These are phyloP conservation scores for Rugonectria rugulosa DNA, from an alignment of 2,329 filamentous ascomycete genomes.

Conservation along the genomic window DNA sequence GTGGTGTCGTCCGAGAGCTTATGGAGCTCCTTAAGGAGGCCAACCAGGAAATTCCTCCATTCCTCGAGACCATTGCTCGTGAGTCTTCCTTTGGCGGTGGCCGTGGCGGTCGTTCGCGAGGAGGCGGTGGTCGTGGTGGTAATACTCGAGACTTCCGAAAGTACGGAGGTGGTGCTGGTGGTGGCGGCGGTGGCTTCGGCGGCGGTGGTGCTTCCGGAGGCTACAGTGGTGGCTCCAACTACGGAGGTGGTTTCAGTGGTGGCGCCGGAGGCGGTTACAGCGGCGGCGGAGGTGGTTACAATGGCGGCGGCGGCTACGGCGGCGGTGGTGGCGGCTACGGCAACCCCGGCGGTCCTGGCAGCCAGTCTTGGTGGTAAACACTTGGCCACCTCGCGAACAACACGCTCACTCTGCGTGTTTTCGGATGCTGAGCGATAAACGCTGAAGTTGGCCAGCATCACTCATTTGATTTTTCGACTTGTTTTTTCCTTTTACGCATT, in stretches of 20 bases:
- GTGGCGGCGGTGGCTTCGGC: conserved; percentile 52
- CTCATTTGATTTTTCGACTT: conserved; percentile 33
- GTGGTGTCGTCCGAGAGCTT: conserved; percentile 94
- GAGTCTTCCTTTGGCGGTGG: conserved; percentile 83
- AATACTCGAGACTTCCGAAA: conserved; percentile 92
- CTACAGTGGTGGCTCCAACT: conserved; percentile 50
- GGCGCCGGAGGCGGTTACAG: conserved; percentile 38
- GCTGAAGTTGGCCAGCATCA: conserved; percentile 27
- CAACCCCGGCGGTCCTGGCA: conserved; percentile 74
- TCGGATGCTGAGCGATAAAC: conserved; percentile 27
- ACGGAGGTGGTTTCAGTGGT: conserved; percentile 49
- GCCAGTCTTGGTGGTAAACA: conserved; percentile 74
- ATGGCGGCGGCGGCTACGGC: conserved; percentile 52
- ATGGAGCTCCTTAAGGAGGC: conserved; percentile 98
- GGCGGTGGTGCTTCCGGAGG: conserved; percentile 53
- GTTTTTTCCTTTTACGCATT: conserved; percentile 36
- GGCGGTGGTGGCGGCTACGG: conserved; percentile 59
- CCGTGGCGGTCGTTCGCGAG: conserved; percentile 60
- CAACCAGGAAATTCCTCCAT: conserved; percentile 93
- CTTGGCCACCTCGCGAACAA: conserved; percentile 18
- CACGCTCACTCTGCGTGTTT: conserved; percentile 28
- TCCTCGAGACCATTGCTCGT: conserved; percentile 96
- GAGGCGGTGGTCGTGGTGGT: conserved; percentile 67
- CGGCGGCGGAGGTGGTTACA: conserved; percentile 45
- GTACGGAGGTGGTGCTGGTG: conserved; percentile 65